phyloP scores from a whole-genome alignment of 768 basidiomycete species.

The Xanthoconium stramineum region DNA sequence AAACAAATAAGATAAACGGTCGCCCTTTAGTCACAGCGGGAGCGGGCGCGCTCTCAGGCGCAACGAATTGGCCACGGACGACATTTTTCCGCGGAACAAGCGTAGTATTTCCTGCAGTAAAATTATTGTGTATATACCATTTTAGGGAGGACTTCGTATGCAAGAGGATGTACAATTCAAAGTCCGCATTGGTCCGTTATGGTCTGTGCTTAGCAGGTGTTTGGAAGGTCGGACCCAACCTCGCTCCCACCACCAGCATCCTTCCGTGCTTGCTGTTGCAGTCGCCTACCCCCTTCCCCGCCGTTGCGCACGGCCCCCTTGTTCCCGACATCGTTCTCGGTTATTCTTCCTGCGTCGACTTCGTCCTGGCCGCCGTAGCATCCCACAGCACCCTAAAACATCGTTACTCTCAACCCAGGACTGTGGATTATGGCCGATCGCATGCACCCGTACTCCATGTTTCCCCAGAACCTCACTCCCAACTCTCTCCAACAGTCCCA shows the following conservation, averaged over 20 bases:
- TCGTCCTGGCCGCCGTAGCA: slow-evolving; percentile 25
- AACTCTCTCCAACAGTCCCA: slow-evolving; percentile 40
- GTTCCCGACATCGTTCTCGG: slow-evolving; percentile 24
- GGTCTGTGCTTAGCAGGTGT: slow-evolving; percentile 38
- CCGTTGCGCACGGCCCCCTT: slow-evolving; percentile 44
- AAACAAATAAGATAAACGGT: neutral
- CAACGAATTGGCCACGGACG: too few species aligned
- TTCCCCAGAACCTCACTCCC: slow-evolving; percentile 46
- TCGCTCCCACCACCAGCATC: slow-evolving; percentile 59
- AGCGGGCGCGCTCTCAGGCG: neutral
- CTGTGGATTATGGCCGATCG: slow-evolving; percentile 61
- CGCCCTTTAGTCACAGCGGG: neutral
- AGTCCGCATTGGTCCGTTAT: slow-evolving; percentile 35
- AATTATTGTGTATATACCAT: slow-evolving; percentile 8
- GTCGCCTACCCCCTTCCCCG: slow-evolving; percentile 39
- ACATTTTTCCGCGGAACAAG: slow-evolving; percentile 3
- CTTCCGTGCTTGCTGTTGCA: slow-evolving; percentile 30
- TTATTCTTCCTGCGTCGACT: slow-evolving; percentile 20
- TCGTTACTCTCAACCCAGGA: slow-evolving; percentile 22
- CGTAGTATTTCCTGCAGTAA: slow-evolving; percentile 19
- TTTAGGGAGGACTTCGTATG: slow-evolving; percentile 13
- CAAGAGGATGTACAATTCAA: slow-evolving; percentile 26
- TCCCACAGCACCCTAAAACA: slow-evolving; percentile 28
- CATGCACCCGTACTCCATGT: slow-evolving; percentile 52
- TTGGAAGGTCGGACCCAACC: slow-evolving; percentile 45